Evolutionary conservation across 345 rosid species (phyloP), one percentile per base, ranked within the genome.

Genomic region (Eucalyptus coolabah): DNA sequence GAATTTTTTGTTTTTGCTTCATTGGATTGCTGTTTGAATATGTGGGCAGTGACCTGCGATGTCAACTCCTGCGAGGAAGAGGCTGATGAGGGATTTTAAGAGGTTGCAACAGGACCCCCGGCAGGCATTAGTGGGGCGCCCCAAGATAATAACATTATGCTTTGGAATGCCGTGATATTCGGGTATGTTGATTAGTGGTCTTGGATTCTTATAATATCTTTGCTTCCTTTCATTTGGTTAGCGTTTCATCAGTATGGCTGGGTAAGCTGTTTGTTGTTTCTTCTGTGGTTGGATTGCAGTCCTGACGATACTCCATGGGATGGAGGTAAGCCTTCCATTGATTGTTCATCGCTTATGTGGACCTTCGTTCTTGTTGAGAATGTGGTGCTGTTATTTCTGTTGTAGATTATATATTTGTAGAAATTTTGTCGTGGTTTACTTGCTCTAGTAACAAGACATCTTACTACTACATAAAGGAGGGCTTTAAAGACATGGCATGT

Each of bases 301-400:
- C 98, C 96, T 88, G 96, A 95, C 87, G 97, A 95, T 91, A 93
- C 96, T n/a, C 96, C 97, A 4, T 96, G 98, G 97, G 98, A 96
- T 90, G 97, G 97, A 94, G 98, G 97, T 96, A 90, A 91, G 94
- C 89, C 59, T 86, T 86, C 42, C 87, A 51, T 56, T 23, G 54
- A 86, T 56, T 86, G 87, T 72, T 19, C 82, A 19, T 86, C 2
- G 13, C 16, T 86, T 86, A 86, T 53, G 83, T 69, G 54, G 44
- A 49, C 17, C 51, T 63, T 45, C 5, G 3, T 14, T n/a, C 59
- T 6, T 19, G 30, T 67, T 65, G 9, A 17, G 44, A 72, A 72
- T 37, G 82, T 5, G 82, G 82, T 12, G 8, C 45, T 10, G 45
- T 37, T 72, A 37, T 72, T 72, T 37, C 23, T 11, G 15, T 72